Evolutionary conservation across 495 filamentous ascomycete species (phyloP), one percentile per base, ranked within the genome.

Genomic region (Neurospora sp.): DNA sequence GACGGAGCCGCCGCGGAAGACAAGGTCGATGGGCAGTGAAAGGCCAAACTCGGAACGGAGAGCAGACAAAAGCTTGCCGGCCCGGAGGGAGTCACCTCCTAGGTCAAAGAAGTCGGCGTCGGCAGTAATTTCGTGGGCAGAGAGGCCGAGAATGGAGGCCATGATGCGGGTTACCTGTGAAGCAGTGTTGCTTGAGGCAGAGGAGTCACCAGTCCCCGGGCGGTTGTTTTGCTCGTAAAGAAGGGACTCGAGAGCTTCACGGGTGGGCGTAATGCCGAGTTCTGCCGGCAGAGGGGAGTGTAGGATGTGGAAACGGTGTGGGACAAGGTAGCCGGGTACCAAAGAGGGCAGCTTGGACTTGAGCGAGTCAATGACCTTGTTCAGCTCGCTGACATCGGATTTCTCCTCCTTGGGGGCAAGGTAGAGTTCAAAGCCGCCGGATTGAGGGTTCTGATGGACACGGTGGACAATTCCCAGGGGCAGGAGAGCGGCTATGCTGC

Each of bases 31-130:
- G 7, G 83, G 77, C 4, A 85, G 72, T 35, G 78, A 78, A 3
- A 82, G 70, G 38, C 73, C 71, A 18, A 84, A 83, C 59, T 82
- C 76, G 35, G 77, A 77, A 40, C 84, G 80, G 18, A 85, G 75
- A 2, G 76, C 69, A 0, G 84, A 84, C 18, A 85, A 74, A 6
- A 86, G 75, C 45, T 77, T 79, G 22, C 84, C 84, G 22, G 84
- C 84, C 18, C 73, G 76, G 9, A 86, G 75, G 72, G 84, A 85
- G 44, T 84, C 81, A 44, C 84, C 84, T 3, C 84, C 84, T 31
- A 84, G 78, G 9, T 80, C 77, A 75, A 86, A 85, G 69, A 86
- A 86, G 71, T 83, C 79, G 1, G 80, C 79, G 5, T 75, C 38
- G 1, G 68, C 44, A 16, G 72, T 72, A 37, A 84, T 75, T 20